Conservation (phyloP, 306 rosid species). For the Ormosia emarginata region DNA sequence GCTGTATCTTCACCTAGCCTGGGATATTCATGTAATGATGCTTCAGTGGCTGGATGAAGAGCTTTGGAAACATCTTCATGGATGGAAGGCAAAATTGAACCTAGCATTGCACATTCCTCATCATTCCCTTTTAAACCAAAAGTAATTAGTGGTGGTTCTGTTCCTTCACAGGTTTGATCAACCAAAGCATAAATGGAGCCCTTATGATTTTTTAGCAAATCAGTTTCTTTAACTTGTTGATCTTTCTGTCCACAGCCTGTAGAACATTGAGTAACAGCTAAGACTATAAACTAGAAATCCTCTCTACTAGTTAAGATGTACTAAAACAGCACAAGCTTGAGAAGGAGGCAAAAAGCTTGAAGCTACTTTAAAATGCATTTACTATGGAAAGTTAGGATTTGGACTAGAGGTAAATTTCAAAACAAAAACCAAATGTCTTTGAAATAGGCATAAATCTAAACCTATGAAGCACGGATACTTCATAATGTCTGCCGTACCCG, state of each 20-base stretch:
- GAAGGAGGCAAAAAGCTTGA: background rate
- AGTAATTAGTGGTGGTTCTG: constrained; percentile 37
- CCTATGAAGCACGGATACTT: too few species aligned
- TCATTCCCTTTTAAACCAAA: constrained; percentile 44
- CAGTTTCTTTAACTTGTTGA: constrained; percentile 39
- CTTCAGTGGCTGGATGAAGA: constrained; percentile 31
- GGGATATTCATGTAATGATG: constrained; percentile 37
- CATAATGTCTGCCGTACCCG: too few species aligned
- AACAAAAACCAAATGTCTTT: background rate
- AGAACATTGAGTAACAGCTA: constrained; percentile 22
- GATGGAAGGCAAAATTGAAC: constrained; percentile 41
- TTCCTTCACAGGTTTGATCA: constrained; percentile 46
- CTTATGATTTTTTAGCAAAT: constrained; percentile 28
- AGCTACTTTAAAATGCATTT: background rate
- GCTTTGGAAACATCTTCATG: constrained; percentile 42
- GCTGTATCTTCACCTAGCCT: constrained; percentile 30
- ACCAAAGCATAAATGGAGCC: constrained; percentile 30
- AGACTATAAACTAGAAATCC: constrained; percentile 5
- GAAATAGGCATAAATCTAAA: background rate
- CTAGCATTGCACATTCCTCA: constrained; percentile 39
- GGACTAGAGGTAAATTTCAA: background rate
- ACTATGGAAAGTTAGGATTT: background rate
- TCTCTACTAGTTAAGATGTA: background rate
- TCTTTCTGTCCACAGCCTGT: constrained; percentile 50
- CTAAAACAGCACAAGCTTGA: constrained; percentile 1